Conservation (phyloP, 768 basidiomycete genomes). For the Hydnomerulius pinastri region DNA sequence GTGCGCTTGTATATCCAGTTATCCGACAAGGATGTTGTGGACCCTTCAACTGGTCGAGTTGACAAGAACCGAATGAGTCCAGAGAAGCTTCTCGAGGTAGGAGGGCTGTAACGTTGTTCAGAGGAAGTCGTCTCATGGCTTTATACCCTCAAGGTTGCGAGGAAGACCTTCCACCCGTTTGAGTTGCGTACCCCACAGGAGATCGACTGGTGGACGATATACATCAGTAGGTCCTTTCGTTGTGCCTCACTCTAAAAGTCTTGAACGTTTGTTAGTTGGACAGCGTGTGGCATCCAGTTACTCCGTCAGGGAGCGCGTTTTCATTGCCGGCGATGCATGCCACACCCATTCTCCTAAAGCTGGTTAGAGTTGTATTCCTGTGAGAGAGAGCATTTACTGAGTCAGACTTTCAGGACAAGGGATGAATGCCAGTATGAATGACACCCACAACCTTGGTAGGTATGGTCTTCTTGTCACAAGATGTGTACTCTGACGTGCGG, state of each 20-base stretch:
- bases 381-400: neutral
- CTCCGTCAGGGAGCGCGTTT: conserved; percentile 62
- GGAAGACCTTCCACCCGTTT: conserved; percentile 59
- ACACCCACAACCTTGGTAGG: conserved; percentile 68
- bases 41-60: conserved; percentile 48
- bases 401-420: conserved; percentile 62
- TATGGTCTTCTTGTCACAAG: conserved; percentile 8
- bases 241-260: neutral
- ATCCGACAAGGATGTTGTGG: conserved; percentile 46
- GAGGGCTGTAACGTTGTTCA: conserved; percentile 9
- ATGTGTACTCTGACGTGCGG: conserved; percentile 54
- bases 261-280: conserved; percentile 47
- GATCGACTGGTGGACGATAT: conserved; percentile 75
- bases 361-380: conserved; percentile 34
- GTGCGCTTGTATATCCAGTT: conserved; percentile 75
- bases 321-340: conserved; percentile 78
- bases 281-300: conserved; percentile 72
- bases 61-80: conserved; percentile 55
- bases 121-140: neutral
- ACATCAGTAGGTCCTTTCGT: conserved; percentile 50
- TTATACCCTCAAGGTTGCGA: conserved; percentile 44
- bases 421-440: conserved; percentile 79
- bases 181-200: conserved; percentile 46
- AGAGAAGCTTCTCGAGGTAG: conserved; percentile 53
- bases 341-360: conserved; percentile 71